Base-by-base conservation (phyloP, 805 yeast species). In the Zygotorulaspora danielsina region DNA sequence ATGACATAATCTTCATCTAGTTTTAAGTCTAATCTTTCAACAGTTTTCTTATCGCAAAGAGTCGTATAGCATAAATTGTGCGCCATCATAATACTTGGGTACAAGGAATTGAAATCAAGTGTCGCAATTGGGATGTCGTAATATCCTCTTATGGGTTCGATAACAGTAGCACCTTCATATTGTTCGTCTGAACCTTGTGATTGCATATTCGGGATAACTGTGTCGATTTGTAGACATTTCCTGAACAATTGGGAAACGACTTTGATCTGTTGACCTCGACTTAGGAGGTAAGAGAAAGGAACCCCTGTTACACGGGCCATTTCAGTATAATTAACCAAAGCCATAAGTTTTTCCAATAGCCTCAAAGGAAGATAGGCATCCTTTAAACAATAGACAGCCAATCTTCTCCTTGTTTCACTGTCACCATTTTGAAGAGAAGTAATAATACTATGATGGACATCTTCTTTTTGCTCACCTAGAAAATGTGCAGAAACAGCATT, bases 261-360 rank as follows among this genome's bases (percentile, higher is more conserved):
- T 63, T 93, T 93, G 62, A 93, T 90, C 64, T 94, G 98, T 67
- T 93, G 99, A 27, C 99, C 99, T 58, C 99, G 76, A 11, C 94
- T 62, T 31, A 93, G 67, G 45, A 93, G 71, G 57, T 79, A 90
- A 1, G 96, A 83, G 55, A 93, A 87, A 0, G 99, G 98, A 8
- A 93, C 97, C 49, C 99, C 99, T 0, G 98, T 93, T 19, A 93
- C 99, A 69, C 99, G 81, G 1, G 98, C 97, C 99, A 93, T 93
- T 65, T 93, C 99, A 0, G 97, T 90, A 64, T 93, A 93, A 57
- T 93, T 93, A 45, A 94, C 95, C 45, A 93, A 70, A 53, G 97
- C 88, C 98, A 93, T 94, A 38, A 93, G 72, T 55, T 90, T 94
- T 48, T 90, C 97, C 53, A 89, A 64, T 25, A 93, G 70, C 48